phyloP scores from a whole-genome alignment of 2,329 filamentous ascomycete species.

The Stemphylium vesicarium region DNA sequence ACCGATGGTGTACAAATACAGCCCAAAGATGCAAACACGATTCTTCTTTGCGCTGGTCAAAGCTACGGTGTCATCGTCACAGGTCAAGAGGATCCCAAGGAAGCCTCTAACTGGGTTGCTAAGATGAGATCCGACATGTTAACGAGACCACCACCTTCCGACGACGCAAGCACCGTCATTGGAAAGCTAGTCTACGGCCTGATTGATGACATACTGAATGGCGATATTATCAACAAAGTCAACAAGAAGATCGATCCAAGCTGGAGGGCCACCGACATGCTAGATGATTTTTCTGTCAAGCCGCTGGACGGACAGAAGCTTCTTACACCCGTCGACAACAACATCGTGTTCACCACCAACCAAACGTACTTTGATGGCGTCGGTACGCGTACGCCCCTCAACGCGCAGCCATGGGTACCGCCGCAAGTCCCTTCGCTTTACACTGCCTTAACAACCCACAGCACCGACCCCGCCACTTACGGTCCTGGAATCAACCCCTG shows the following conservation, averaged over 20 bases:
- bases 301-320: slow-evolving; percentile 70
- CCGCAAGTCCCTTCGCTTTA: slow-evolving; percentile 81
- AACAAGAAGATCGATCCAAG: slow-evolving; percentile 49
- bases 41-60: slow-evolving; percentile 40
- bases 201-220: slow-evolving; percentile 7
- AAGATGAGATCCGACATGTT: slow-evolving; percentile 62
- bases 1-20: slow-evolving; percentile 50
- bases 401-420: slow-evolving; percentile 71
- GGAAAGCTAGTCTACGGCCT: slow-evolving; percentile 19
- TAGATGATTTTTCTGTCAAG: slow-evolving; percentile 74
- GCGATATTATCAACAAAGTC: too few species aligned
- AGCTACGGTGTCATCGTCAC: slow-evolving; percentile 29
- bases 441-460: slow-evolving; percentile 68
- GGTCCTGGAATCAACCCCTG: slow-evolving; percentile 37
- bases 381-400: slow-evolving; percentile 55
- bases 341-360: slow-evolving; percentile 64
- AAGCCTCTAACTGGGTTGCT: slow-evolving; percentile 64
- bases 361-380: slow-evolving; percentile 67
- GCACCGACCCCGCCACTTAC: slow-evolving; percentile 51
- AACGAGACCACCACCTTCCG: slow-evolving; percentile 32
- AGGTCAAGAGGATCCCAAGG: slow-evolving; percentile 19
- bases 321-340: slow-evolving; percentile 65
- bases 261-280: slow-evolving; percentile 57
- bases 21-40: slow-evolving; percentile 49
- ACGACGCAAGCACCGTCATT: slow-evolving; percentile 20